Evolutionary conservation across 2,329 filamentous ascomycete species (phyloP), one percentile per base, ranked within the genome.

Genomic region (Colletotrichum destructivum): DNA sequence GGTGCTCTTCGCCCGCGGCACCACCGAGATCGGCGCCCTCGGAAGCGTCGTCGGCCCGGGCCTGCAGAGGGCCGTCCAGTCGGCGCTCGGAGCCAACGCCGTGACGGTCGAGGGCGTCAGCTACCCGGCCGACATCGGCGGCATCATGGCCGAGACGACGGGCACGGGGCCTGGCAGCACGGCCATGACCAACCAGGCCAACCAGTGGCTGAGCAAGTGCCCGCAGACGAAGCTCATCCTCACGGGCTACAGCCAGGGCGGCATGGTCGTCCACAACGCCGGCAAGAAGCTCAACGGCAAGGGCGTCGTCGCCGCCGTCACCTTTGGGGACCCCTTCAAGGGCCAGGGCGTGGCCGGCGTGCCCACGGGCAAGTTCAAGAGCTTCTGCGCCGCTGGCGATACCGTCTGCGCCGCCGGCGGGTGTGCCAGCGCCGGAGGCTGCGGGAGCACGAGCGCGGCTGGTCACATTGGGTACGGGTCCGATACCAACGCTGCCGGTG

Each of bases 1-100:
- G 11, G 78, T 90, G 54, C 85, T 90, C 74, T 90, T 87, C 74
- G 88, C 88, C 21, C 84, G 88, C 18, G 88, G 88, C 8, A 89
- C 88, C 3, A 84, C 82, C 9, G 87, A 89, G 77, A 52, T 72
- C 1, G 87, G 87, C 49, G 89, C 88, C 73, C 84, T 90, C 64
- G 88, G 88, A 23, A 76, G 74, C 21, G 73, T 84, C 9, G 81
- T 84, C 2, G 88, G 88, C 1, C 87, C 87, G 2, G 83, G 85
- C 2, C 85, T 89, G 72, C 85, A 87, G 69, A 78, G 82, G 42
- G 83, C 83, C 3, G 77, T 90, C 1, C 81, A 80, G 18, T 62
- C 76, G 4, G 75, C 78, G 55, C 78, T 88, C 68, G 85, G 84
- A n/a, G 79, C 78, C 7, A 79, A 79, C 54, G 82, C 84, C 62